Evolutionary conservation across 805 yeast species (phyloP).

Genomic region (Candida peoriensis): DNA sequence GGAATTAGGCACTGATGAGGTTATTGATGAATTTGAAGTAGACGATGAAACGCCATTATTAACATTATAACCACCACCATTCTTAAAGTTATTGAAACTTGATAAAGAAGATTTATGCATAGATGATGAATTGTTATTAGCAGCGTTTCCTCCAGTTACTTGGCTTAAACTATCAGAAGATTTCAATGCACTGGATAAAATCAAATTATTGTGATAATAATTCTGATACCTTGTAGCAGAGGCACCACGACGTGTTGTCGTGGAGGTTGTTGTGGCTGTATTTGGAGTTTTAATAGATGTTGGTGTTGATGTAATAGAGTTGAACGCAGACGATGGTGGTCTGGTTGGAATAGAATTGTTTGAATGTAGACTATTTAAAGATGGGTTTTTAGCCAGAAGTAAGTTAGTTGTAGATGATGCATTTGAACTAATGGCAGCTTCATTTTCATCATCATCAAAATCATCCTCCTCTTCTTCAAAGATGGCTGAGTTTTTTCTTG

Average conservation of each 20-base stretch:
- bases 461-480: conserved; percentile 30
- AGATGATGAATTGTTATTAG: conserved; percentile 5
- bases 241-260: conserved; percentile 28
- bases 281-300: conserved; percentile 21
- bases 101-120: conserved; percentile 18
- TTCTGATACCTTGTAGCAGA: conserved; percentile 46
- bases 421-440: conserved; percentile 14
- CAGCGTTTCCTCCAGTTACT: conserved; percentile 4
- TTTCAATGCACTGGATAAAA: conserved; percentile 40
- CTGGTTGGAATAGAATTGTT: conserved; percentile 6
- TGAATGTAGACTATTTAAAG: conserved; percentile 14
- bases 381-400: conserved; percentile 16
- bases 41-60: conserved; percentile 14
- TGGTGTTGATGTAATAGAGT: conserved; percentile 24
- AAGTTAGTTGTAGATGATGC: conserved; percentile 11
- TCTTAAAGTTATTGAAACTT: conserved; percentile 17
- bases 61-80: too few species aligned
- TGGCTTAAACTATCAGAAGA: conserved; percentile 29
- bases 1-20: conserved; percentile 12
- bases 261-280: conserved; percentile 6
- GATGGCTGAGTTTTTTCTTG: conserved; percentile 25
- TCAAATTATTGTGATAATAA: conserved; percentile 40
- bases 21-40: conserved; percentile 13
- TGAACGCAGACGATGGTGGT: conserved; percentile 7
- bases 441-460: conserved; percentile 18